Evolutionary conservation across 1,284 basidiomycete species (phyloP).

Genomic region (Takashimella koratensis): DNA sequence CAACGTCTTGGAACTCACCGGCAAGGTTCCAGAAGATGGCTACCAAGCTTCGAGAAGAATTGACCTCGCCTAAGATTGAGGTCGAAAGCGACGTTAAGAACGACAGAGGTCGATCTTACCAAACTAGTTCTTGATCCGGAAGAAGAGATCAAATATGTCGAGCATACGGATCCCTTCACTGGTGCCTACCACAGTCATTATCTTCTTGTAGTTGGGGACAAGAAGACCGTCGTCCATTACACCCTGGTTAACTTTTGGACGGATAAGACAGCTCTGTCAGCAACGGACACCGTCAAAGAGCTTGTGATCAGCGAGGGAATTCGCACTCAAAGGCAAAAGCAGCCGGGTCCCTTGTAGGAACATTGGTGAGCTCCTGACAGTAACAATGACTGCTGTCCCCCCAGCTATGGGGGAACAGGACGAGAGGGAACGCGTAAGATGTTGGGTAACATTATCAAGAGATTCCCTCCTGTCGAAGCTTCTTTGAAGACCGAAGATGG

Average conservation of each 20-base stretch:
- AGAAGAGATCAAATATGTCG: too few relatives aligned
- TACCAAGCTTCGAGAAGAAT: too few relatives aligned
- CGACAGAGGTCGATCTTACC: too few relatives aligned
- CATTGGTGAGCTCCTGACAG: background rate
- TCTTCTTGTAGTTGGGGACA: background rate
- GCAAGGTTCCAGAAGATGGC: too few relatives aligned
- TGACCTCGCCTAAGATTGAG: too few relatives aligned
- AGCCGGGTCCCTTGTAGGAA: background rate
- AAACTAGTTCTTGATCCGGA: too few relatives aligned
- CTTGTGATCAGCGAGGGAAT: background rate
- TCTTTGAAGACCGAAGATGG: background rate
- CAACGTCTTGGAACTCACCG: too few relatives aligned
- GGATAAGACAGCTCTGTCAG: background rate
- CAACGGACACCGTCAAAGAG: background rate
- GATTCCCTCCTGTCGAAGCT: background rate
- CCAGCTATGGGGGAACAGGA: background rate
- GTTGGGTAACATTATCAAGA: background rate
- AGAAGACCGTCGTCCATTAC: background rate
- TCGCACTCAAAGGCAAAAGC: background rate
- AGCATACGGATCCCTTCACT: background rate
- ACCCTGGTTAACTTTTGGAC: background rate
- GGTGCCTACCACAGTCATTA: background rate
- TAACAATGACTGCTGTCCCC: background rate
- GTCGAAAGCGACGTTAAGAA: too few relatives aligned
- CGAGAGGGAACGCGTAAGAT: background rate